A percentile compares a stretch with the other conserved stretches of the same genome.
Evolutionary conservation across 306 rosid species (phyloP).

Genomic region (Cucumis cinereus): DNA sequence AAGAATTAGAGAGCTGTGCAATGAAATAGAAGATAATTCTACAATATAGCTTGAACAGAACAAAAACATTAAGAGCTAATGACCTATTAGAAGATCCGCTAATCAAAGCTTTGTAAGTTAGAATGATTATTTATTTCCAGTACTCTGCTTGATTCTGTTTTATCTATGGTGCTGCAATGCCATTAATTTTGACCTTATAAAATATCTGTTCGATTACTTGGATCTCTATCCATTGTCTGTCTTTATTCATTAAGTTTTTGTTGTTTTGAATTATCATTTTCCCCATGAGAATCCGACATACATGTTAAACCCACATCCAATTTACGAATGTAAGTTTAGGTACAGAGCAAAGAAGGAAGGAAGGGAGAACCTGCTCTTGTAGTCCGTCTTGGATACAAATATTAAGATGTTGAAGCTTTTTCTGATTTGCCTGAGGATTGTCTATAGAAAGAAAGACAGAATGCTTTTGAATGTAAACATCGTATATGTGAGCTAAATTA

Average conservation of each 20-base stretch:
- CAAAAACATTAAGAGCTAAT: not conserved
- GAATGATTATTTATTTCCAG: not conserved
- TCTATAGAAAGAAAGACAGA: not conserved
- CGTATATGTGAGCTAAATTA: too few relatives aligned
- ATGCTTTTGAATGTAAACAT: not conserved
- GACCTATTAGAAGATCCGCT: not conserved
- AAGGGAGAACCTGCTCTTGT: not conserved
- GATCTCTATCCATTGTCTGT: not conserved
- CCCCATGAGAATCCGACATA: not conserved
- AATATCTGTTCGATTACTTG: not conserved
- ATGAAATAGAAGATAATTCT: not conserved
- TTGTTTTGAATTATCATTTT: not conserved
- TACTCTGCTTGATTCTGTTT: not conserved
- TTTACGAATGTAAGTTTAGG: not conserved
- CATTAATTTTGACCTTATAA: not conserved
- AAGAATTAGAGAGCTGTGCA: not conserved
- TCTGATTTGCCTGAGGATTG: not conserved
- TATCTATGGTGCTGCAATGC: not conserved
- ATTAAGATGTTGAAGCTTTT: not conserved
- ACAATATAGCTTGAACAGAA: not conserved
- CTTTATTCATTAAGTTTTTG: not conserved
- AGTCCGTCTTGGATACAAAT: not conserved
- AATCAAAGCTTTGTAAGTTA: not conserved
- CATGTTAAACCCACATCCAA: not conserved
- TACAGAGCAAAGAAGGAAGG: not conserved